Evolutionary conservation across 2,329 filamentous ascomycete species (phyloP), one percentile per base, ranked within the genome.

Genomic region (Aspergillus arachidicola): DNA sequence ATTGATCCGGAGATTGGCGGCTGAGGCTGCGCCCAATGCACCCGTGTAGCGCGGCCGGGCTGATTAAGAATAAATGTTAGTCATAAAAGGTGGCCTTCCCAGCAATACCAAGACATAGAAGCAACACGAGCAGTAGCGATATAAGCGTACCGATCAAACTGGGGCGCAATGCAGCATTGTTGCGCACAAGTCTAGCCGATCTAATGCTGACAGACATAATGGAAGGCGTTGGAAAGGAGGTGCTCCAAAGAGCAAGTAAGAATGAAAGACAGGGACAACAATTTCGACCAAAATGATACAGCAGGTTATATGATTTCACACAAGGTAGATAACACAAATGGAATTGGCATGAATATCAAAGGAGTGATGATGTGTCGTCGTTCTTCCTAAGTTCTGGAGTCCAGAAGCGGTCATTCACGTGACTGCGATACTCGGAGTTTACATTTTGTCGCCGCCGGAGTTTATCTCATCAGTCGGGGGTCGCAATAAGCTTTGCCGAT

Each of bases 121-220:
- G 3, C 28, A 45, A 30, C 19, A 30, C 28, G 16, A 28, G 32
- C 6, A 57, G 32, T 28, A 41, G 30, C 19, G 10, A 46, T 30
- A 12, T 16, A 54, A 54, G 67, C 71, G 67, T 69, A 78, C 75
- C 69, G 48, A 69, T 63, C 64, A 76, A 60, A 36, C 68, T 68
- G 34, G 76, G 69, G 53, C 73, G 73, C 64, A 74, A 69, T 43
- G 71, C 70, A 63, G 72, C 67, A 58, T 70, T 74, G 66, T 68
- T 75, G 73, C 76, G 78, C 69, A 77, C 72, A 68, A 79, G 71
- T 62, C 72, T 71, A 66, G 75, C 73, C 61, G 77, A 76, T 68
- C 76, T 78, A 75, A 79, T 76, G 34, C 72, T 72, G 62, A 75
- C 75, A 70, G 75, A 76, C 73, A 77, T 77, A 69, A 68, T 68